Evolutionary conservation across 805 yeast genomes (phyloP).

Genomic region (Soucietia sequanensis): DNA sequence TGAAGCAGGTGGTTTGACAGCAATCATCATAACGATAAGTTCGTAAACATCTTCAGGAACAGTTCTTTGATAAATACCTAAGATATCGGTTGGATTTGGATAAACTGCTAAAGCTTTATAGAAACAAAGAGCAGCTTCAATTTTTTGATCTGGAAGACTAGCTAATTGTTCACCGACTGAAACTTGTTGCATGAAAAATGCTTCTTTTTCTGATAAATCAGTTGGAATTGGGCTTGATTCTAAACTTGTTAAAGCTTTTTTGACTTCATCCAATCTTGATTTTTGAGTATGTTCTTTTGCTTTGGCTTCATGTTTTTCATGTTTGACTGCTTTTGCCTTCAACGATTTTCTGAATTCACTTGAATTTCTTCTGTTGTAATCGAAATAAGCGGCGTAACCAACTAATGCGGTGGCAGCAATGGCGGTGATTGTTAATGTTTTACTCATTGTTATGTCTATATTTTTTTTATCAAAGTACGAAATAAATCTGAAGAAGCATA

Average conservation of each 20-base stretch:
- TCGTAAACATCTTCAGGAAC: constrained; percentile 83
- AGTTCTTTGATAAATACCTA: constrained; percentile 85
- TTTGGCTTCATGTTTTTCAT: constrained; percentile 55
- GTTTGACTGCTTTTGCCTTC: constrained; percentile 60
- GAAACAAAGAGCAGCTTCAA: constrained; percentile 85
- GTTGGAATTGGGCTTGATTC: constrained; percentile 72
- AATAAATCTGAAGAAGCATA: too few species aligned
- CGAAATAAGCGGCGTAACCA: constrained; percentile 87
- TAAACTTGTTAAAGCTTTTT: constrained; percentile 58
- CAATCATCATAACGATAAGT: constrained; percentile 82
- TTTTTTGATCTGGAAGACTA: constrained; percentile 60
- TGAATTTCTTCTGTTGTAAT: constrained; percentile 83
- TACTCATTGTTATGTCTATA: constrained; percentile 20
- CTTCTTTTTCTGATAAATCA: constrained; percentile 67
- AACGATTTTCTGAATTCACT: constrained; percentile 78
- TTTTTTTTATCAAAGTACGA: too few species aligned
- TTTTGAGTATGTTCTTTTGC: constrained; percentile 58
- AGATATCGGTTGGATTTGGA: constrained; percentile 91
- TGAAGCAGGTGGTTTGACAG: constrained; percentile 83
- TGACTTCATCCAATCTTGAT: constrained; percentile 58
- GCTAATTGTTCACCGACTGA: constrained; percentile 82
- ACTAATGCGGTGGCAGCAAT: constrained; percentile 54
- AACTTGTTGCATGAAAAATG: constrained; percentile 78
- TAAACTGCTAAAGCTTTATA: constrained; percentile 91
- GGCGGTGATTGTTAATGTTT: constrained; percentile 32